Percentiles rank a stretch among this genome's conserved stretches.
Conservation (phyloP, 345 rosid species). For the Gossypium ekmanianum region DNA sequence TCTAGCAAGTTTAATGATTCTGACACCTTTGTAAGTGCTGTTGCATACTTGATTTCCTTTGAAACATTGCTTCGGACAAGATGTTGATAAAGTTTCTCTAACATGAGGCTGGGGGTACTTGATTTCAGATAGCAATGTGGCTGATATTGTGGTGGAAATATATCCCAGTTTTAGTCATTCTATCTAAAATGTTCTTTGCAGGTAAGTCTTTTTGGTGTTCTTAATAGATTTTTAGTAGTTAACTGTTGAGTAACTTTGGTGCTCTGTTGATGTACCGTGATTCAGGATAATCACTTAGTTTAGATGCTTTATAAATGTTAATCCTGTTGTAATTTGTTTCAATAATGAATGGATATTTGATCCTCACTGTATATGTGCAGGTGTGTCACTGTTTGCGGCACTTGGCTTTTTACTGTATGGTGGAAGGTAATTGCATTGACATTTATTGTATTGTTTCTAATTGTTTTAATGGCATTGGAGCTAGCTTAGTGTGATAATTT, state of each 20-base stretch:
- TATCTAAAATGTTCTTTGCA: conserved; percentile 86
- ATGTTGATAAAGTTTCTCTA: not conserved
- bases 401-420: conserved; percentile 87
- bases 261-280: not conserved
- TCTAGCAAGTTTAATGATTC: not conserved
- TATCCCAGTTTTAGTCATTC: conserved; percentile 43
- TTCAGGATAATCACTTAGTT: not conserved
- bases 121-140: conserved; percentile 72
- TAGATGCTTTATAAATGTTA: not conserved
- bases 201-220: conserved; percentile 33
- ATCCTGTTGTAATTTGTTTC: not conserved
- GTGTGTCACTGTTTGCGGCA: conserved; percentile 78
- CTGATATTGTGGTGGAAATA: conserved; percentile 78
- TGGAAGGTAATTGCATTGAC: conserved; percentile 62
- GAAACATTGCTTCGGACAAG: not conserved
- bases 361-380: conserved; percentile 35
- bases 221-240: not conserved
- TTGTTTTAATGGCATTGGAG: not conserved
- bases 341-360: conserved; percentile 15
- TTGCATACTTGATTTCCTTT: not conserved
- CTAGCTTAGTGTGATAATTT: not conserved
- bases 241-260: not conserved
- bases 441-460: conserved; percentile 10
- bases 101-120: not conserved
- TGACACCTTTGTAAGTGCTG: not conserved